Evolutionary conservation across 2,329 filamentous ascomycete species (phyloP).

Genomic region (Knufia fluminis): DNA sequence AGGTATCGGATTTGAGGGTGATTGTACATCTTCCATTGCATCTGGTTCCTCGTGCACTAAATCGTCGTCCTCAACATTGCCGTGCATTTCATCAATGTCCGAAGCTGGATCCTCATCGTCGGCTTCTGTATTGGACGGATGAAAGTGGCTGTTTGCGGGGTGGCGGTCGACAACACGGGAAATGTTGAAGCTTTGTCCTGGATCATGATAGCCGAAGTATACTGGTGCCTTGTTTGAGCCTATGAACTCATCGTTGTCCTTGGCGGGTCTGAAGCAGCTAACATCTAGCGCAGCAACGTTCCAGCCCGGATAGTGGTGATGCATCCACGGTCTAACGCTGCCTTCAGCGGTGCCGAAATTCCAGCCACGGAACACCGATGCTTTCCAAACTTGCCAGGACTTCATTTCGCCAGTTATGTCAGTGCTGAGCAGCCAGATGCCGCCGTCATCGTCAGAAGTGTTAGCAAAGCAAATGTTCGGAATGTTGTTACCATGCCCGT

Average conservation of each 20-base stretch:
- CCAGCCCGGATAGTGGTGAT: slow-evolving; percentile 33
- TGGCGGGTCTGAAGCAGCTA: slow-evolving; percentile 31
- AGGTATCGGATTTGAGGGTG: neutral
- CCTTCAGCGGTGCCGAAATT: slow-evolving; percentile 15
- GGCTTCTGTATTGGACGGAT: slow-evolving; percentile 14
- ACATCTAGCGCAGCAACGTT: slow-evolving; percentile 38
- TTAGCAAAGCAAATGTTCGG: slow-evolving; percentile 52
- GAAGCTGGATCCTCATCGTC: slow-evolving; percentile 17
- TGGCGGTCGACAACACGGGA: slow-evolving; percentile 19
- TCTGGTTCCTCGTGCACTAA: neutral
- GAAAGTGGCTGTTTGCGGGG: slow-evolving; percentile 18
- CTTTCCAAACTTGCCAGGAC: slow-evolving; percentile 42
- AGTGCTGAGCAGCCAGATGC: slow-evolving; percentile 48
- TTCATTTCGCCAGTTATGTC: slow-evolving; percentile 45
- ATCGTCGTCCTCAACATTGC: slow-evolving; percentile 6
- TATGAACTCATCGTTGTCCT: slow-evolving; percentile 32
- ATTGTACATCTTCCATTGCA: slow-evolving; percentile 7
- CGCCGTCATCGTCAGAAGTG: slow-evolving; percentile 45
- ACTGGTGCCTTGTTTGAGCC: slow-evolving; percentile 24
- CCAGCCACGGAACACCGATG: slow-evolving; percentile 25
- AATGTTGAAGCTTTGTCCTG: slow-evolving; percentile 19
- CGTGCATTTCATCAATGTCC: neutral
- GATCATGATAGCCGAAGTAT: slow-evolving; percentile 15
- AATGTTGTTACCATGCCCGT: slow-evolving; percentile 42
- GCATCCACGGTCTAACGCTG: slow-evolving; percentile 7